These are phyloP conservation scores for Intubia oerlemansii DNA, from an alignment of 2,329 filamentous ascomycete genomes.

Conservation along the genomic window DNA sequence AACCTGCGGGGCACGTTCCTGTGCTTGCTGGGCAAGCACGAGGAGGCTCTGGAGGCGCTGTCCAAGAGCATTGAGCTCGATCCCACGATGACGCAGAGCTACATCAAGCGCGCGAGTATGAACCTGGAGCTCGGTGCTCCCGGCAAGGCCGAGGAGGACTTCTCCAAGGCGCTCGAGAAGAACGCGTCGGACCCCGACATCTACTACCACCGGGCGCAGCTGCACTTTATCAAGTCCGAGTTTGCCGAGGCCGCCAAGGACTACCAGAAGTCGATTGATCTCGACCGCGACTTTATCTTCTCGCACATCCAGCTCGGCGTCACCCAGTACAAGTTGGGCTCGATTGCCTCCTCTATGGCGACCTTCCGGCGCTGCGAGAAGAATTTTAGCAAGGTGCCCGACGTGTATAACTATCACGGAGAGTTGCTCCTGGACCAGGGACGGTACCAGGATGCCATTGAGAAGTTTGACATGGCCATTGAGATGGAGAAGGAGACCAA, in stretches of 20 bases:
- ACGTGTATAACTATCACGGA: slow-evolving; percentile 99
- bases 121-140: slow-evolving; percentile 80
- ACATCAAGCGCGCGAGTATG: slow-evolving; percentile 98
- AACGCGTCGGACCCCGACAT: slow-evolving; percentile 86
- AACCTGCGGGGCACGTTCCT: slow-evolving; percentile 95
- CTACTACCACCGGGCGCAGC: slow-evolving; percentile 95
- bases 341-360: slow-evolving; percentile 91
- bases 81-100: slow-evolving; percentile 77
- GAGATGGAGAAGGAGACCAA: slow-evolving; percentile 94
- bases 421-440: slow-evolving; percentile 92
- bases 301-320: slow-evolving; percentile 98
- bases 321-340: slow-evolving; percentile 99
- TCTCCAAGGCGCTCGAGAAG: slow-evolving; percentile 64
- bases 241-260: slow-evolving; percentile 89
- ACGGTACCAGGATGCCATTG: slow-evolving; percentile 85
- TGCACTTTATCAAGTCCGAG: slow-evolving; percentile 93
- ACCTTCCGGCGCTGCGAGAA: slow-evolving; percentile 96
- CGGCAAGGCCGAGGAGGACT: slow-evolving; percentile 72
- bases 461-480: slow-evolving; percentile 96
- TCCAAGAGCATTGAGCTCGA: slow-evolving; percentile 87
- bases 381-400: slow-evolving; percentile 90
- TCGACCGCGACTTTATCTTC: slow-evolving; percentile 94
- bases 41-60: slow-evolving; percentile 63
- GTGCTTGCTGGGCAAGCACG: slow-evolving; percentile 76
- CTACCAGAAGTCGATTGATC: slow-evolving; percentile 97